These are phyloP conservation scores for Otatea glauca DNA, from an alignment of 176 grass and related monocot genomes.

Conservation along the genomic window DNA sequence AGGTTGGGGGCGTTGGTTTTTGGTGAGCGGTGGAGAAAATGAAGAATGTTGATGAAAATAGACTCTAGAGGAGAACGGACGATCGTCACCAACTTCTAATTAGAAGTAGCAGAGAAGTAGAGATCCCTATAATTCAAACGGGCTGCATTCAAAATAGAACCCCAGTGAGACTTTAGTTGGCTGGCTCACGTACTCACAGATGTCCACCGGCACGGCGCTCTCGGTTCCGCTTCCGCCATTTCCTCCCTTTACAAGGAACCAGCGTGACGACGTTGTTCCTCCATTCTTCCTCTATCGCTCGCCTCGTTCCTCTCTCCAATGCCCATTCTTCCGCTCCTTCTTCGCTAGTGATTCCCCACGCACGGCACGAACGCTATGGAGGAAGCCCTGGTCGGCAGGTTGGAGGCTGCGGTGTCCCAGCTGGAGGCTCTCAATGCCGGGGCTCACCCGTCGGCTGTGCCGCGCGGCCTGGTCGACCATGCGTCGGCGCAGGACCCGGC, in stretches of 20 bases:
- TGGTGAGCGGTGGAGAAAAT: neutral
- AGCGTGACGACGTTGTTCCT: neutral
- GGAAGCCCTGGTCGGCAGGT: constrained; percentile 39
- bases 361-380: constrained; percentile 36
- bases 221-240: constrained; percentile 32
- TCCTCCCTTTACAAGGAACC: neutral
- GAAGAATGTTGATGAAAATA: neutral
- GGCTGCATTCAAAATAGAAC: too few relatives aligned
- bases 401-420: constrained; percentile 58
- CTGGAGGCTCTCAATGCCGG: constrained; percentile 45
- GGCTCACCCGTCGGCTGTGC: neutral
- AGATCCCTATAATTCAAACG: too few relatives aligned
- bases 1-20: constrained; percentile 7
- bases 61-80: too few relatives aligned
- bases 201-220: constrained; percentile 14
- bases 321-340: neutral
- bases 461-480: neutral
- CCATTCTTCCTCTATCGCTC: constrained; percentile 14
- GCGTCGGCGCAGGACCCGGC: constrained; percentile 38
- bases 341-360: constrained; percentile 1
- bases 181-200: neutral
- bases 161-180: too few relatives aligned
- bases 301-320: neutral
- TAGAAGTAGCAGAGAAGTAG: too few relatives aligned
- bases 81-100: too few relatives aligned